Evolutionary conservation across 805 yeast species (phyloP).

Genomic region (Zygotorulaspora sp.): DNA sequence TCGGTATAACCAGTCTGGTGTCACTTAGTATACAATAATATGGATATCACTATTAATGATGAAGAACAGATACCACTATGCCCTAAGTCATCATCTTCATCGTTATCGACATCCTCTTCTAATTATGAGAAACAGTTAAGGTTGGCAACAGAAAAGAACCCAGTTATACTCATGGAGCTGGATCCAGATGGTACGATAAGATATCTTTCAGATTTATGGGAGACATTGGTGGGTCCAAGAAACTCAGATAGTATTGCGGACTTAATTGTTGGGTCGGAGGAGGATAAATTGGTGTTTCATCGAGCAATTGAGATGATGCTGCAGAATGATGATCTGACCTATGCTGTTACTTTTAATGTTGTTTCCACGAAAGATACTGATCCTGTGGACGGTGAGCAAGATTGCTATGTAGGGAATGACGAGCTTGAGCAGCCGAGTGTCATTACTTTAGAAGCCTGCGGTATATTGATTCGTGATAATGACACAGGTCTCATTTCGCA

Average conservation of each 20-base stretch:
- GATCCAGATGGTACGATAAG: conserved; percentile 74
- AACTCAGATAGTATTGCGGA: conserved; percentile 47
- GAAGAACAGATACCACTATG: conserved; percentile 6
- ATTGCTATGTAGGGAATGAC: conserved; percentile 25
- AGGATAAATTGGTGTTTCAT: conserved; percentile 63
- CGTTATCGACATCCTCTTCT: conserved; percentile 20
- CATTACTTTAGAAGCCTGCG: conserved; percentile 88
- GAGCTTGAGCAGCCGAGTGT: conserved; percentile 44
- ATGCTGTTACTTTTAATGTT: conserved; percentile 65
- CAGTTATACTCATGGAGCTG: conserved; percentile 78
- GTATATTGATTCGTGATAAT: conserved; percentile 69
- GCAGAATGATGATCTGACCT: conserved; percentile 61
- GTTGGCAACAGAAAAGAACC: conserved; percentile 62
- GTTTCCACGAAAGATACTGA: conserved; percentile 4
- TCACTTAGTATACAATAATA: too few species aligned
- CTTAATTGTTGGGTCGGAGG: conserved; percentile 58
- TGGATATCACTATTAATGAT: background rate
- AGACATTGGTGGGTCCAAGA: conserved; percentile 45
- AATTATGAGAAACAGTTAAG: conserved; percentile 48
- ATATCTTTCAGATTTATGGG: conserved; percentile 76
- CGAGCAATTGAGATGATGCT: conserved; percentile 69
- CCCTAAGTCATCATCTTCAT: conserved; percentile 10
- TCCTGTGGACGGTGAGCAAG: conserved; percentile 13
- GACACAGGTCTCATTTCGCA: conserved; percentile 59
- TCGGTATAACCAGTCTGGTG: too few species aligned